These are phyloP conservation scores for Didymella glomerata DNA, from an alignment of 2,329 filamentous ascomycete species.

Conservation along the genomic window DNA sequence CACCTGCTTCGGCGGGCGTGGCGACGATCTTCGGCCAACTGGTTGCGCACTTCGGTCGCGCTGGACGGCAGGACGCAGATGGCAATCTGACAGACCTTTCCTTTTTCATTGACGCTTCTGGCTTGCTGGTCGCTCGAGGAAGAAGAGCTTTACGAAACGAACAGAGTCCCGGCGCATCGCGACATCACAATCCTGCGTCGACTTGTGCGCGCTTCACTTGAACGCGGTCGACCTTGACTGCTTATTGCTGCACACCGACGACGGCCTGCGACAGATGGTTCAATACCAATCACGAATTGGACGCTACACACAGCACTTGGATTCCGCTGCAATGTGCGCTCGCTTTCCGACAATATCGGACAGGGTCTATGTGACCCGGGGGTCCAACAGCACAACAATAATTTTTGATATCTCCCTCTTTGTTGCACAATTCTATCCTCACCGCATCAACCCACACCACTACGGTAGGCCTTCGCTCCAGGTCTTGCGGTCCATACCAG, in stretches of 20 bases:
- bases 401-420: neutral
- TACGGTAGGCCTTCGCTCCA: neutral
- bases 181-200: neutral
- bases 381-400: neutral
- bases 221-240: neutral
- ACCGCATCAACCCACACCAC: neutral
- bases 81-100: conserved; percentile 79
- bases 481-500: neutral
- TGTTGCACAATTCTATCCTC: neutral
- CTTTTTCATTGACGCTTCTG: conserved; percentile 48
- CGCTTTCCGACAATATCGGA: neutral
- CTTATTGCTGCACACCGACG: too few species aligned
- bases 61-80: conserved; percentile 80
- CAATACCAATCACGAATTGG: too few species aligned
- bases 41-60: conserved; percentile 78
- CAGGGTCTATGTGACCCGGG: neutral
- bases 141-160: conserved; percentile 24
- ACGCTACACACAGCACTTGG: too few species aligned
- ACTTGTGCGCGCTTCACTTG: too few species aligned
- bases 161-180: neutral
- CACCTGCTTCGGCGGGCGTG: conserved; percentile 80
- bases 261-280: too few species aligned
- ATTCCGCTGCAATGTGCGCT: neutral
- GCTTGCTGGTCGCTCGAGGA: conserved; percentile 46
- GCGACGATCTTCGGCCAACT: conserved; percentile 92